These are phyloP conservation scores for Scheffersomyces segobiensis DNA, from an alignment of 1,139 yeast genomes.

Conservation along the genomic window DNA sequence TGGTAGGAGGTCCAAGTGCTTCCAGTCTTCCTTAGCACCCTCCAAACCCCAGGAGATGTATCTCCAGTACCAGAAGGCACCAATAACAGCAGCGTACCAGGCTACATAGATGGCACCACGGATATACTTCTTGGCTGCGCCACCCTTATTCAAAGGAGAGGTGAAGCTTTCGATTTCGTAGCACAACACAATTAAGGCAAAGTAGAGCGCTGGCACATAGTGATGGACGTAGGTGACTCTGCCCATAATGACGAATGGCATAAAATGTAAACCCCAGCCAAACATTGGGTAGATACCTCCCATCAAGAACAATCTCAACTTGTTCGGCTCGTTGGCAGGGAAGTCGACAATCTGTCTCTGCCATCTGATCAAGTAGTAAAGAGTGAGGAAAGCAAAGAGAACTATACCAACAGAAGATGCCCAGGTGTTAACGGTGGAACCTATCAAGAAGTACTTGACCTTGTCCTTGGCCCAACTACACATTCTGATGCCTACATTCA, in stretches of 20 bases:
- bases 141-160: conserved; percentile 34
- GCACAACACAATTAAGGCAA: conserved; percentile 82
- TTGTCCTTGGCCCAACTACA: conserved; percentile 90
- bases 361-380: conserved; percentile 77
- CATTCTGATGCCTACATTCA: conserved; percentile 88
- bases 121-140: conserved; percentile 22
- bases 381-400: conserved; percentile 56
- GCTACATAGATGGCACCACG: conserved; percentile 34
- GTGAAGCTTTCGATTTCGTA: conserved; percentile 72
- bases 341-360: conserved; percentile 87
- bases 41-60: conserved; percentile 89
- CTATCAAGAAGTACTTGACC: conserved; percentile 83
- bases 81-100: conserved; percentile 61
- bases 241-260: conserved; percentile 92
- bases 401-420: conserved; percentile 73
- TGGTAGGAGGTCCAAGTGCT: conserved; percentile 70
- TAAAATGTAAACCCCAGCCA: conserved; percentile 92
- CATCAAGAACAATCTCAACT: conserved; percentile 48
- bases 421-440: conserved; percentile 96
- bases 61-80: conserved; percentile 70
- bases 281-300: conserved; percentile 91
- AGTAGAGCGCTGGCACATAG: conserved; percentile 93
- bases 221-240: conserved; percentile 98
- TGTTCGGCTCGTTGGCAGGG: conserved; percentile 31
- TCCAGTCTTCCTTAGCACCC: conserved; percentile 70